Conservation (phyloP, 805 yeast genomes). For the Yamadazyma sp. region DNA sequence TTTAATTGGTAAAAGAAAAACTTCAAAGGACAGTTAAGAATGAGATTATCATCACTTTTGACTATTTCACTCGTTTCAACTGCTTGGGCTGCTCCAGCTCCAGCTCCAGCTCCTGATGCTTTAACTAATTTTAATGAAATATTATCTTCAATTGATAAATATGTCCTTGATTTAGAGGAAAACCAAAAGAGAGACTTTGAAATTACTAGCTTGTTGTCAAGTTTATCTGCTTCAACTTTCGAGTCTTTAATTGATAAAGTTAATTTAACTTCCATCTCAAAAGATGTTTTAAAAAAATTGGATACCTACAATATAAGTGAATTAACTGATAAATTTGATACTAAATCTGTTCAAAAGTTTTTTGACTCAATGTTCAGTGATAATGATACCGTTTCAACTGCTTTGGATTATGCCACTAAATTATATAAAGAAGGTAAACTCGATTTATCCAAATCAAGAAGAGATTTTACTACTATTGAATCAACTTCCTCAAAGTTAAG, state of each 20-base stretch:
- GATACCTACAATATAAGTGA: slow-evolving; percentile 6
- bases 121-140: slow-evolving; percentile 8
- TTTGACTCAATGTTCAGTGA: slow-evolving; percentile 17
- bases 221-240: slow-evolving; percentile 8
- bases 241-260: slow-evolving; percentile 9
- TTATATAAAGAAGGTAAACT: slow-evolving; percentile 14
- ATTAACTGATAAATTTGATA: slow-evolving; percentile 8
- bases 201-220: slow-evolving; percentile 6
- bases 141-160: slow-evolving; percentile 9
- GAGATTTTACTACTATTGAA: slow-evolving; percentile 4
- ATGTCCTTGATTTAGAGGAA: slow-evolving; percentile 5
- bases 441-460: slow-evolving; percentile 3
- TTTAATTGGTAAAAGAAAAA: too few species aligned
- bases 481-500: not conserved
- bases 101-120: slow-evolving; percentile 4
- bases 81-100: slow-evolving; percentile 14
- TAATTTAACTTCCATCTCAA: slow-evolving; percentile 6
- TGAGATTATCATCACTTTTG: slow-evolving; percentile 11
- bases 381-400: slow-evolving; percentile 13
- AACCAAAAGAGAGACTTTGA: slow-evolving; percentile 9
- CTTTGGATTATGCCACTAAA: slow-evolving; percentile 16
- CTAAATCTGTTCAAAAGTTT: slow-evolving; percentile 12
- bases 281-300: slow-evolving; percentile 6
- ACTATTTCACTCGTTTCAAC: slow-evolving; percentile 14
- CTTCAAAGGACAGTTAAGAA: too few species aligned